These are phyloP conservation scores for Suhomyces wounanorum DNA, from an alignment of 1,139 yeast genomes.

Conservation along the genomic window DNA sequence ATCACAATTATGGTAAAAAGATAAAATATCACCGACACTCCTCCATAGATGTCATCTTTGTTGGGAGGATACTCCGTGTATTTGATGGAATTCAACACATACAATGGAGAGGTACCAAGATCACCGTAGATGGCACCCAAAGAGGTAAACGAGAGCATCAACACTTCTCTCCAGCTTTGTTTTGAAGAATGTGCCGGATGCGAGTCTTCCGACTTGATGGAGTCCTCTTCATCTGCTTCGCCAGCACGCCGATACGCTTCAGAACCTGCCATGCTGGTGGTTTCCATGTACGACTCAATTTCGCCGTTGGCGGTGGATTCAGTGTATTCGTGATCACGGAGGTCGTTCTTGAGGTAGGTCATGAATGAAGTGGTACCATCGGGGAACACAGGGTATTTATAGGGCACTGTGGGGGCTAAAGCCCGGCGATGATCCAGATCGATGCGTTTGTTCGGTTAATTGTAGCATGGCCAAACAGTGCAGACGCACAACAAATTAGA, in stretches of 20 bases:
- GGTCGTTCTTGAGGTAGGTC: slow-evolving; percentile 4
- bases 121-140: slow-evolving; percentile 66
- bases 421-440: background rate
- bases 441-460: background rate
- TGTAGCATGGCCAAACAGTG: background rate
- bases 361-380: background rate
- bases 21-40: slow-evolving; percentile 55
- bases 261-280: slow-evolving; percentile 2
- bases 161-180: slow-evolving; percentile 26
- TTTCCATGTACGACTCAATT: background rate
- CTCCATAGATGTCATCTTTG: slow-evolving; percentile 49
- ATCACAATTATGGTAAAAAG: slow-evolving; percentile 54
- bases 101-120: slow-evolving; percentile 61
- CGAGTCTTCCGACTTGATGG: slow-evolving; percentile 12
- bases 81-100: slow-evolving; percentile 50
- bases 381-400: background rate
- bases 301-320: background rate
- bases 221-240: slow-evolving; percentile 18
- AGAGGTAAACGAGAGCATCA: slow-evolving; percentile 35
- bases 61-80: slow-evolving; percentile 33
- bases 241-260: slow-evolving; percentile 6
- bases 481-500: background rate
- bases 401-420: background rate
- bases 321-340: too few relatives aligned
- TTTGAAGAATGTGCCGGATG: slow-evolving; percentile 12